phyloP scores from a whole-genome alignment of 2,329 filamentous ascomycete species.

The Penicillium sp. region DNA sequence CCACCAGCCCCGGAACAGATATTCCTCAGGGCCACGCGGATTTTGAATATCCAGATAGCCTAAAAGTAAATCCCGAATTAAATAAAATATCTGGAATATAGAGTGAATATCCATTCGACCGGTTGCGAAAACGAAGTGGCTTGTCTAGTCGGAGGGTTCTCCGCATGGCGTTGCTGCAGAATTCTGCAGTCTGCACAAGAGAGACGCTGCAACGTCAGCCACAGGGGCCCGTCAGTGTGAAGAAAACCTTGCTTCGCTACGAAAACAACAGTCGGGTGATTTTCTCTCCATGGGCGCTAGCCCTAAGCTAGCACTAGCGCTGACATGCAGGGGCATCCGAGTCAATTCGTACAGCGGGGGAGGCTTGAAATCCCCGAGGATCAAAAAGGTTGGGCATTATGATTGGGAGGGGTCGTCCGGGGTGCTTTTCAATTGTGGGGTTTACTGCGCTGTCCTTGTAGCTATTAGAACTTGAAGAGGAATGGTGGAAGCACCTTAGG shows the following conservation, averaged over 20 bases:
- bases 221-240: neutral
- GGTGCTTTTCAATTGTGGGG: no score
- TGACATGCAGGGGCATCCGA: neutral
- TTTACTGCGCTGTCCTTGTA: no score
- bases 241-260: neutral
- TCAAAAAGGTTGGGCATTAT: neutral
- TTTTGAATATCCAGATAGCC: no score
- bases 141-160: slow-evolving; percentile 19
- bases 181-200: neutral
- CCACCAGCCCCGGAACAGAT: no score
- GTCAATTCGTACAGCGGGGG: neutral
- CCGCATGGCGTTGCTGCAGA: slow-evolving; percentile 11
- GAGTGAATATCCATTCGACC: neutral
- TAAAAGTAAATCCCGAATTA: no score
- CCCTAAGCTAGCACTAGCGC: neutral
- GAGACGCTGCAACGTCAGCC: neutral
- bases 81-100: no score
- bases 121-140: slow-evolving; percentile 1
- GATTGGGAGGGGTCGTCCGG: no score
- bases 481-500: no score
- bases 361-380: neutral
- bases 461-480: no score
- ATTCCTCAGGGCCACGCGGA: no score
- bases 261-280: neutral
- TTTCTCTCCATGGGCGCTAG: neutral